phyloP scores from a whole-genome alignment of 768 basidiomycete genomes.

The Tylopilus cervinicoccineus region DNA sequence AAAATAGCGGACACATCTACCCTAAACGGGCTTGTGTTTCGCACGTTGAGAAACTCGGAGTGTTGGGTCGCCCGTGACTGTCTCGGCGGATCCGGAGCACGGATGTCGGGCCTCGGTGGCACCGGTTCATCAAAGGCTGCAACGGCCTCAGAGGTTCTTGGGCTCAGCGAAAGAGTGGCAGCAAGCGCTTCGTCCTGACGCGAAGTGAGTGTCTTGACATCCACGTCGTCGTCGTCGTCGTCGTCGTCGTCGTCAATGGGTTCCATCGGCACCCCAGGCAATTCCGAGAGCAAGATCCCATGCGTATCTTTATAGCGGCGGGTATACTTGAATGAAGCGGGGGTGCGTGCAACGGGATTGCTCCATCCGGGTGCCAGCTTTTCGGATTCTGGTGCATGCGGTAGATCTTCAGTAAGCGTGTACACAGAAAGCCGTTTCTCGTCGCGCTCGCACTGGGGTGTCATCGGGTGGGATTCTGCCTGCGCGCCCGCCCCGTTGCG shows the following conservation, averaged over 20 bases:
- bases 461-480: conserved; percentile 22
- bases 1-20: conserved; percentile 37
- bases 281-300: conserved; percentile 21
- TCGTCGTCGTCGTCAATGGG: conserved; percentile 15
- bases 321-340: conserved; percentile 12
- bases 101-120: conserved; percentile 3
- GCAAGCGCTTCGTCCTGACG: conserved; percentile 34
- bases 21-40: conserved; percentile 44
- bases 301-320: conserved; percentile 3
- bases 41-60: conserved; percentile 33
- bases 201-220: conserved; percentile 29
- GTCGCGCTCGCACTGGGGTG: conserved; percentile 18
- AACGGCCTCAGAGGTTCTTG: conserved; percentile 37
- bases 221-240: conserved; percentile 29
- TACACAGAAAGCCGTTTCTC: conserved; percentile 28
- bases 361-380: conserved; percentile 32
- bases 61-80: conserved; percentile 1
- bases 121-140: neutral
- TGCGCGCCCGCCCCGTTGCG: conserved; percentile 7
- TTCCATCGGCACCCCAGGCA: conserved; percentile 12
- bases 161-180: conserved; percentile 43
- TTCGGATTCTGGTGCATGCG: conserved; percentile 28
- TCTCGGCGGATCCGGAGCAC: conserved; percentile 10
- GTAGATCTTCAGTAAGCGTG: conserved; percentile 18
- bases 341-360: conserved; percentile 20